Conservation (phyloP, 2,329 filamentous ascomycete genomes). For the Pseudomassariella vexata region DNA sequence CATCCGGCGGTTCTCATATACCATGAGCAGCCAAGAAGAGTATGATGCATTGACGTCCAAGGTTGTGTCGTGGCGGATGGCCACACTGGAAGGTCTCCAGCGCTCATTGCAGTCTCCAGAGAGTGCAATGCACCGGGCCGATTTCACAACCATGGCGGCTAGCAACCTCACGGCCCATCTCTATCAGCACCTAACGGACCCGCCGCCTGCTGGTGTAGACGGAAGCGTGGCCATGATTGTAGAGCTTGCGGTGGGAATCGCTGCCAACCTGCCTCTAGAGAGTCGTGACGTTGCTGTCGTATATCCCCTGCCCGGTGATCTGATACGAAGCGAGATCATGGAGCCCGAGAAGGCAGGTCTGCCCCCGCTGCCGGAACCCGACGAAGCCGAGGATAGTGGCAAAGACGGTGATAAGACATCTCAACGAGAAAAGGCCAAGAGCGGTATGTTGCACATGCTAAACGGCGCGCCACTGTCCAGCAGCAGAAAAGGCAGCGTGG, state of each 20-base stretch:
- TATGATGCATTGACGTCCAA: constrained; percentile 82
- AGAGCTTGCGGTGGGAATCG: constrained; percentile 81
- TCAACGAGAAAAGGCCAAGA: constrained; percentile 38
- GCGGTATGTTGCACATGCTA: constrained; percentile 38
- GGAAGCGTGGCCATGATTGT: constrained; percentile 89
- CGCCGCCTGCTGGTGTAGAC: constrained; percentile 74
- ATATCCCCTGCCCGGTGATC: constrained; percentile 74
- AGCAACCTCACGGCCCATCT: constrained; percentile 63
- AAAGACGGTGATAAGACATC: constrained; percentile 33
- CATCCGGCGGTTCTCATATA: constrained; percentile 72
- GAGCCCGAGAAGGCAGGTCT: constrained; percentile 73
- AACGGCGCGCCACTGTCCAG: constrained; percentile 18
- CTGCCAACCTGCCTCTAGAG: constrained; percentile 81
- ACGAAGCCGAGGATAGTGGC: constrained; percentile 28
- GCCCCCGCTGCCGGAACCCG: constrained; percentile 47
- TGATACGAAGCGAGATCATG: constrained; percentile 70
- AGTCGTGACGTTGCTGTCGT: constrained; percentile 84
- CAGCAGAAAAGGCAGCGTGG: constrained; percentile 27
- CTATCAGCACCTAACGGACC: constrained; percentile 68
- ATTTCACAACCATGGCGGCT: constrained; percentile 66
- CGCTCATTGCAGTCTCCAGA: constrained; percentile 61
- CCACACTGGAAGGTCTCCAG: constrained; percentile 85
- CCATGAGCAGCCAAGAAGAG: constrained; percentile 74
- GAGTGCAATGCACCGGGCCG: constrained; percentile 58
- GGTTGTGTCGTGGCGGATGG: constrained; percentile 87